These are phyloP conservation scores for Medicago lupulina DNA, from an alignment of 306 rosid genomes.

Conservation along the genomic window DNA sequence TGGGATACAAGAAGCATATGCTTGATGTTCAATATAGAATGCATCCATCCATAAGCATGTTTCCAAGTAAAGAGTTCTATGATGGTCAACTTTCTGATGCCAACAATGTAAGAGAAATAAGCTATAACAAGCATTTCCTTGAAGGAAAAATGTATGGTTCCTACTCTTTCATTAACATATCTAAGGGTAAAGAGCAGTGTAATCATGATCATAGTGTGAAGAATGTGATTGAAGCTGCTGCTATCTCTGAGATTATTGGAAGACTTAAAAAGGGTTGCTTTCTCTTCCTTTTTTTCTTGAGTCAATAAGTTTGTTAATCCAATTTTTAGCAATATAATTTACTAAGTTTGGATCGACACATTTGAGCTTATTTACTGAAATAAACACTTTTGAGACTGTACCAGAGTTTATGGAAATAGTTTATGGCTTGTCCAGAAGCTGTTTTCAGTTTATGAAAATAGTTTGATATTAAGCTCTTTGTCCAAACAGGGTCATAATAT, in stretches of 20 bases:
- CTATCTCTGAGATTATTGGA: neutral
- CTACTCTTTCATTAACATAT: neutral
- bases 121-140: neutral
- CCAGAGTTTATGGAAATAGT: too few species aligned
- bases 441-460: too few species aligned
- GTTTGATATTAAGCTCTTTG: too few species aligned
- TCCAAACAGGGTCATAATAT: neutral
- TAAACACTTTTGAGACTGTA: too few species aligned
- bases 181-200: neutral
- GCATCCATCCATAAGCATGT: constrained; percentile 60
- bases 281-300: neutral
- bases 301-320: neutral
- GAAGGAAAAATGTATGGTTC: constrained; percentile 5
- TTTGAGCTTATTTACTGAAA: too few species aligned
- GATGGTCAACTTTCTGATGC: constrained; percentile 45
- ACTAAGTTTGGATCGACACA: too few species aligned
- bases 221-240: neutral
- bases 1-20: constrained; percentile 46
- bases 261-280: constrained; percentile 48
- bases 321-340: neutral
- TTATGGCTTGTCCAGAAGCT: too few species aligned
- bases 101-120: constrained; percentile 27
- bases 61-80: constrained; percentile 55
- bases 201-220: constrained; percentile 1
- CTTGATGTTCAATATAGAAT: constrained; percentile 55